A percentile compares a stretch with the other conserved stretches of the same genome.
Evolutionary conservation across 2,329 filamentous ascomycete species (phyloP).

Genomic region (Herpotrichia juniperi): DNA sequence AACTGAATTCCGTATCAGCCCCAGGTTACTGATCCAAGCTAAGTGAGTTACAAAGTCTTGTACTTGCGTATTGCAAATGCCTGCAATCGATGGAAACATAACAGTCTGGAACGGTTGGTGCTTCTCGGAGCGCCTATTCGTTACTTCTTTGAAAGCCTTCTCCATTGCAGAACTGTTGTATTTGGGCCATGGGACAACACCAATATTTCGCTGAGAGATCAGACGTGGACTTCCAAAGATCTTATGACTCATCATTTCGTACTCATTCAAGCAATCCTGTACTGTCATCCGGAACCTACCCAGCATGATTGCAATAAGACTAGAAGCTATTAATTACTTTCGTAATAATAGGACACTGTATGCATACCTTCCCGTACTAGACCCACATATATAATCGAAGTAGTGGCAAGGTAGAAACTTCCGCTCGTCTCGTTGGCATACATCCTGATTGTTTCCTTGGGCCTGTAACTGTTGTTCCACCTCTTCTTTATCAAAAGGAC

Average conservation of each 20-base stretch:
- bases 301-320: slow-evolving; percentile 12
- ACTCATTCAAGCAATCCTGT: slow-evolving; percentile 6
- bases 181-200: slow-evolving; percentile 1
- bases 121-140: slow-evolving; percentile 1
- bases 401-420: slow-evolving; percentile 15
- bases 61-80: slow-evolving; percentile 3
- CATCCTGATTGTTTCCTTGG: too few relatives aligned
- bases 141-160: slow-evolving; percentile 9
- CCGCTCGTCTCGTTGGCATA: neutral
- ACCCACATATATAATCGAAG: slow-evolving; percentile 11
- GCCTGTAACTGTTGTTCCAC: neutral
- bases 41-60: neutral
- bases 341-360: neutral
- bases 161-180: slow-evolving; percentile 9
- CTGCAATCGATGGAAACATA: neutral
- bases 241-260: neutral
- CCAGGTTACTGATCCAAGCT: neutral
- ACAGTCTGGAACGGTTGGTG: neutral
- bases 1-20: neutral
- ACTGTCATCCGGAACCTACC: slow-evolving; percentile 10
- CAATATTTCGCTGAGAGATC: slow-evolving; percentile 3
- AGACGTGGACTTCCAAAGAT: slow-evolving; percentile 9
- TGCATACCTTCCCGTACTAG: slow-evolving; percentile 9
- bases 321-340: neutral
- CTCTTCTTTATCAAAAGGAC: neutral